These are phyloP conservation scores for Auricularia cornea DNA, from an alignment of 768 basidiomycete species.

Conservation along the genomic window DNA sequence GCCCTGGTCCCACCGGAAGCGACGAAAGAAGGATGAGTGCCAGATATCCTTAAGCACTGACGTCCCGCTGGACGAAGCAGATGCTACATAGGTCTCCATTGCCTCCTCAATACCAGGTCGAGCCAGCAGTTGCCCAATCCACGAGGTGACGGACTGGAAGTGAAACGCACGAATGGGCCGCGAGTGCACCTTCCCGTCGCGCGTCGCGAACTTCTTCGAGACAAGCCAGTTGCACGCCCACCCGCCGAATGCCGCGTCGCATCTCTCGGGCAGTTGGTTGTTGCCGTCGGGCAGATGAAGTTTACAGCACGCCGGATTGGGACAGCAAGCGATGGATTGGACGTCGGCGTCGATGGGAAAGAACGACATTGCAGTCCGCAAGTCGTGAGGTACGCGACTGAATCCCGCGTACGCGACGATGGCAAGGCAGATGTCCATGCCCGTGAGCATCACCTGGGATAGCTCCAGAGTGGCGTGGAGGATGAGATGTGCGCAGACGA, in stretches of 20 bases:
- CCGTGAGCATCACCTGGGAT: too few relatives aligned
- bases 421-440: too few relatives aligned
- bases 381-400: too few relatives aligned
- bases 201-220: not conserved
- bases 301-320: not conserved
- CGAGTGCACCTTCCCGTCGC: not conserved
- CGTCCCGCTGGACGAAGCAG: not conserved
- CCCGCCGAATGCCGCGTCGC: not conserved
- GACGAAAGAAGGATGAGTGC: not conserved
- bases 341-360: too few relatives aligned
- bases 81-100: not conserved
- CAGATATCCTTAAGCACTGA: not conserved
- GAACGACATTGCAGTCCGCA: too few relatives aligned
- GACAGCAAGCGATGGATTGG: not conserved
- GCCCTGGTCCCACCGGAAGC: not conserved
- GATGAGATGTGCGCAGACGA: too few relatives aligned
- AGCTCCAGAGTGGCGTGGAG: too few relatives aligned
- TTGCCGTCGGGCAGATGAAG: not conserved
- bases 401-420: too few relatives aligned
- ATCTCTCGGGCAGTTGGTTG: not conserved
- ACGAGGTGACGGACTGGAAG: not conserved
- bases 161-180: not conserved
- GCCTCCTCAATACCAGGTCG: not conserved
- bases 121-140: not conserved
- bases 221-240: not conserved